Evolutionary conservation across 495 filamentous ascomycete species (phyloP).

Genomic region (Aspergillus incahuasiensis): DNA sequence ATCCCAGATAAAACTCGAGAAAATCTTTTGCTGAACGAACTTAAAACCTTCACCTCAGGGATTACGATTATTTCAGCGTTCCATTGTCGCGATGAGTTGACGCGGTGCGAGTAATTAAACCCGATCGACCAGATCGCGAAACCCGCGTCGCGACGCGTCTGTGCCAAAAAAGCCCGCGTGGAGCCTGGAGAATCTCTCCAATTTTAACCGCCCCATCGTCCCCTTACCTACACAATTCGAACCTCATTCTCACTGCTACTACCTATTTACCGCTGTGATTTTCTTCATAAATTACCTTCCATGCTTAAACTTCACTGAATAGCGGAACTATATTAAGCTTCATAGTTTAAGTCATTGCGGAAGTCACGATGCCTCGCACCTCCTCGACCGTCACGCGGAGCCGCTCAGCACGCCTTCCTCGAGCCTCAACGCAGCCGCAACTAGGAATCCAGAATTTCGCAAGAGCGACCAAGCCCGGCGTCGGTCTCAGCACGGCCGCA

Average conservation of each 20-base stretch:
- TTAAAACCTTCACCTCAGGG: not conserved
- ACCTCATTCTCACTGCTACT: slow-evolving; percentile 1
- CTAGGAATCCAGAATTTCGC: slow-evolving; percentile 38
- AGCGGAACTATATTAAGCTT: slow-evolving; percentile 13
- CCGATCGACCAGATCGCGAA: not conserved
- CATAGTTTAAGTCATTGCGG: slow-evolving; percentile 13
- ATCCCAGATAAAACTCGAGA: not conserved
- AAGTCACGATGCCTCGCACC: slow-evolving; percentile 37
- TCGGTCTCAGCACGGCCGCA: slow-evolving; percentile 24
- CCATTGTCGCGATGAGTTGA: not conserved
- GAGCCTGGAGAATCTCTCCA: not conserved
- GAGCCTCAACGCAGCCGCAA: slow-evolving; percentile 17
- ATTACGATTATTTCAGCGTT: not conserved
- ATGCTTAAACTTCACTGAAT: slow-evolving; percentile 21
- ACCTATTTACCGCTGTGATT: not conserved
- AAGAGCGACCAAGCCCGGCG: slow-evolving; percentile 41
- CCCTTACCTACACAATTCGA: not conserved
- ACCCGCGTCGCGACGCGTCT: slow-evolving; percentile 10
- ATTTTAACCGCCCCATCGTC: not conserved
- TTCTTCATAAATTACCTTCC: not conserved
- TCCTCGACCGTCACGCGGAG: slow-evolving; percentile 14
- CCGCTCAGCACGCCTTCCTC: slow-evolving; percentile 26
- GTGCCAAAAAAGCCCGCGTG: slow-evolving; percentile 4
- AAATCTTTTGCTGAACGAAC: not conserved
- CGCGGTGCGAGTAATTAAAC: slow-evolving; percentile 6